Percentiles rank a stretch among this genome's conserved stretches.
phyloP scores from a whole-genome alignment of 257 asterid genomes.

The Forsythia suspensa region DNA sequence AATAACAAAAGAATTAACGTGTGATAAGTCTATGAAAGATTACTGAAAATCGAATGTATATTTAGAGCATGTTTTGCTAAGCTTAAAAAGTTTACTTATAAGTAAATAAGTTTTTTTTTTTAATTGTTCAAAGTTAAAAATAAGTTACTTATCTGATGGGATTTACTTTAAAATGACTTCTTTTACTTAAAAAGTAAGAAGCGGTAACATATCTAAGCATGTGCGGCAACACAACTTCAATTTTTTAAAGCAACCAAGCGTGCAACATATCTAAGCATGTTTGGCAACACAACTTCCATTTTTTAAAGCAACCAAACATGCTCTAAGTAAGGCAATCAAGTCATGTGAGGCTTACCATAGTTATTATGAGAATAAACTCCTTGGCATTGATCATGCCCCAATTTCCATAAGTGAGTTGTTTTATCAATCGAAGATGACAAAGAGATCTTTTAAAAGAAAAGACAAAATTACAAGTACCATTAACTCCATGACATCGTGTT shows the following conservation, averaged over 20 bases:
- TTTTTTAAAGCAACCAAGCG: too few relatives aligned
- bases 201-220: too few relatives aligned
- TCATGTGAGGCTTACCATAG: slow-evolving; percentile 50
- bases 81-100: too few relatives aligned
- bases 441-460: slow-evolving; percentile 48
- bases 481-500: slow-evolving; percentile 1
- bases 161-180: too few relatives aligned
- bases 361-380: slow-evolving; percentile 78
- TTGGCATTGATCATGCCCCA: slow-evolving; percentile 66
- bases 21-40: slow-evolving; percentile 9
- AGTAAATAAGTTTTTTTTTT: too few relatives aligned
- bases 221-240: too few relatives aligned
- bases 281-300: too few relatives aligned
- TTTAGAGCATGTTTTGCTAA: neutral
- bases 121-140: too few relatives aligned
- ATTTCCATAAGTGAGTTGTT: slow-evolving; percentile 85
- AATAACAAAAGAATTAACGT: slow-evolving; percentile 3
- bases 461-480: neutral
- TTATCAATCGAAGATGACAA: slow-evolving; percentile 83
- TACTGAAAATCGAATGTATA: neutral
- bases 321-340: neutral
- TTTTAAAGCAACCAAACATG: neutral
- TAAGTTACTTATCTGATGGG: too few relatives aligned
- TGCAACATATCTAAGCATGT: too few relatives aligned
- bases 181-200: too few relatives aligned